phyloP scores from a whole-genome alignment of 148 eudicot species.

The Heliamphora exappendiculata region DNA sequence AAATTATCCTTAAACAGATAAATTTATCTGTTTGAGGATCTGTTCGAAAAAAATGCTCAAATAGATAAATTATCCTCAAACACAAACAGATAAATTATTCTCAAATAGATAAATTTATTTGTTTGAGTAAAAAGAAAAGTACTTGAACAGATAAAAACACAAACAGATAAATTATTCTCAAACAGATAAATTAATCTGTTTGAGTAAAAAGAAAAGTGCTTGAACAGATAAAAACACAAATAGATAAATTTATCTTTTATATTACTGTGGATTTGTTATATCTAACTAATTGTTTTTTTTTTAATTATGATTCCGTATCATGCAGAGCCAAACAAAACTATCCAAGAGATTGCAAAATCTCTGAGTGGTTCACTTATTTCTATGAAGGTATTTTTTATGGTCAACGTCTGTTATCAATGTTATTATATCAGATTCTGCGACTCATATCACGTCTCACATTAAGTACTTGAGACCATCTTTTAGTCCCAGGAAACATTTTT shows the following conservation, averaged over 20 bases:
- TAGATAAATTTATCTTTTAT: background rate
- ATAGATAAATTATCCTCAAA: too few species aligned
- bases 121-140: too few species aligned
- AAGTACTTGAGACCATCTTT: background rate
- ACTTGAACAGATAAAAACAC: too few species aligned
- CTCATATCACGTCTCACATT: background rate
- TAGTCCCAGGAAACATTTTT: background rate
- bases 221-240: too few species aligned
- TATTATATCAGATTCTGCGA: background rate
- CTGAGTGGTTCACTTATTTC: constrained; percentile 59
- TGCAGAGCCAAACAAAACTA: constrained; percentile 67
- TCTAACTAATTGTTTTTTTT: background rate
- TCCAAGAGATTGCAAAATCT: constrained; percentile 72
- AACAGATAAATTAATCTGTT: too few species aligned
- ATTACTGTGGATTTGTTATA: background rate
- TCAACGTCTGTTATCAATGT: background rate
- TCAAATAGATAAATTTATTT: too few species aligned
- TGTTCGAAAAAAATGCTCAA: too few species aligned
- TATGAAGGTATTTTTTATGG: constrained; percentile 54
- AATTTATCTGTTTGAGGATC: too few species aligned
- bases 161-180: too few species aligned
- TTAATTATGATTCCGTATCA: constrained; percentile 13
- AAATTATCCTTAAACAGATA: too few species aligned
- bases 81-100: too few species aligned
- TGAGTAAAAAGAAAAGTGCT: too few species aligned